These are phyloP conservation scores for Boletus huronensis DNA, from an alignment of 768 basidiomycete genomes.

Conservation along the genomic window DNA sequence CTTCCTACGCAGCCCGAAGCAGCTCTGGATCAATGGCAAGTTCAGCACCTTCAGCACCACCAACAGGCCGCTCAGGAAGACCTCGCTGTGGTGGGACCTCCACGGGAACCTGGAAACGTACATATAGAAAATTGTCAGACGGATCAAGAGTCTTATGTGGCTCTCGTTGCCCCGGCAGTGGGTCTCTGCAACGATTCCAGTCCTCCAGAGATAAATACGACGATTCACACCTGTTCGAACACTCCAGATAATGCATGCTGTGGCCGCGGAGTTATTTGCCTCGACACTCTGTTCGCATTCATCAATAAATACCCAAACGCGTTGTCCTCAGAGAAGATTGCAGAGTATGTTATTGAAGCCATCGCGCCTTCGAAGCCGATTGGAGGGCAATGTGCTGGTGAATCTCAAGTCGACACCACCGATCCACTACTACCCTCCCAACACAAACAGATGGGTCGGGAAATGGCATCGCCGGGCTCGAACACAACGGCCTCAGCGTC, in stretches of 20 bases:
- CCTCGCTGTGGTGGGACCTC: background rate
- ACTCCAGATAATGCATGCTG: background rate
- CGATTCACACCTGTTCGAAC: background rate
- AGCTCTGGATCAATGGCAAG: background rate
- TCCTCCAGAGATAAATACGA: background rate
- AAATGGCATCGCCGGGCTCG: no score
- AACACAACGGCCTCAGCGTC: background rate
- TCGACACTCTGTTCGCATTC: background rate
- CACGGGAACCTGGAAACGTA: background rate
- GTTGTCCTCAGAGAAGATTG: background rate
- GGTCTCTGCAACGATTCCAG: no score
- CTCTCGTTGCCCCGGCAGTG: no score
- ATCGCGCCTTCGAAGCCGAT: no score
- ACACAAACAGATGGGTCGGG: background rate
- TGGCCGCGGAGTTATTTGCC: background rate
- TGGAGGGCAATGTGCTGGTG: background rate
- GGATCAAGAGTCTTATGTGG: background rate
- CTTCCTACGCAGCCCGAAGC: background rate
- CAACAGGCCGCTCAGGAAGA: background rate
- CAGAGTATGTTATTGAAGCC: rapidly evolving
- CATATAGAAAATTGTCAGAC: background rate
- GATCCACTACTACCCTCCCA: background rate
- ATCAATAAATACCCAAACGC: rapidly evolving
- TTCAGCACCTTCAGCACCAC: background rate
- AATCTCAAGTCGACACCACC: background rate